phyloP scores from a whole-genome alignment of 257 asterid genomes.

The Leonotis leonurus region DNA sequence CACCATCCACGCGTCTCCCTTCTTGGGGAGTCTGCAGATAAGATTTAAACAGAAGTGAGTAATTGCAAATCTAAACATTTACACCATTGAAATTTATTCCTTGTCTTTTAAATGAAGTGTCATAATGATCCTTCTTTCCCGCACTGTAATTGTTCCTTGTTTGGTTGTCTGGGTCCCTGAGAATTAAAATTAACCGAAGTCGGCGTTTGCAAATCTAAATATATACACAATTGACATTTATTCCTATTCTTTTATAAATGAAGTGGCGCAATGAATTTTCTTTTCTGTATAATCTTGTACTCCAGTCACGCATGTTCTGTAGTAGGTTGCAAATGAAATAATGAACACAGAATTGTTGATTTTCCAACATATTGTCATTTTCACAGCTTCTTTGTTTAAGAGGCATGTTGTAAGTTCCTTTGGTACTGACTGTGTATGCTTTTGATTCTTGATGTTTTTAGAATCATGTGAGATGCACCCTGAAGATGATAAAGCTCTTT shows the following conservation, averaged over 20 bases:
- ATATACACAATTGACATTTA: neutral
- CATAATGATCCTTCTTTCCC: neutral
- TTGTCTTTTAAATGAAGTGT: neutral
- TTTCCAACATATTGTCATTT: neutral
- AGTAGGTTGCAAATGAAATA: neutral
- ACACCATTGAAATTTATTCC: neutral
- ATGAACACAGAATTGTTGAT: neutral
- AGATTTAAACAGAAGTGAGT: neutral
- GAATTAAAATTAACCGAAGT: neutral
- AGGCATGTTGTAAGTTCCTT: neutral
- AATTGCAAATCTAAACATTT: neutral
- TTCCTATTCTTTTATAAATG: neutral
- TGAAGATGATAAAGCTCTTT: conserved; percentile 53
- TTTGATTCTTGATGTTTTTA: conserved; percentile 13
- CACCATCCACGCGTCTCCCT: neutral
- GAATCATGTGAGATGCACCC: conserved; percentile 52
- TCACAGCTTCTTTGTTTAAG: neutral
- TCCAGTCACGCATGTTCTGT: neutral
- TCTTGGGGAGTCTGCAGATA: neutral
- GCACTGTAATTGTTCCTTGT: neutral
- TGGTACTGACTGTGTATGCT: conserved; percentile 1
- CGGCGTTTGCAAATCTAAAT: neutral
- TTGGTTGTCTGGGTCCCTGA: neutral
- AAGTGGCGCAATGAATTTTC: neutral
- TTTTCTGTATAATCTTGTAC: neutral